Conservation (phyloP, 2,329 filamentous ascomycete genomes). For the Fusarium nematophilum region DNA sequence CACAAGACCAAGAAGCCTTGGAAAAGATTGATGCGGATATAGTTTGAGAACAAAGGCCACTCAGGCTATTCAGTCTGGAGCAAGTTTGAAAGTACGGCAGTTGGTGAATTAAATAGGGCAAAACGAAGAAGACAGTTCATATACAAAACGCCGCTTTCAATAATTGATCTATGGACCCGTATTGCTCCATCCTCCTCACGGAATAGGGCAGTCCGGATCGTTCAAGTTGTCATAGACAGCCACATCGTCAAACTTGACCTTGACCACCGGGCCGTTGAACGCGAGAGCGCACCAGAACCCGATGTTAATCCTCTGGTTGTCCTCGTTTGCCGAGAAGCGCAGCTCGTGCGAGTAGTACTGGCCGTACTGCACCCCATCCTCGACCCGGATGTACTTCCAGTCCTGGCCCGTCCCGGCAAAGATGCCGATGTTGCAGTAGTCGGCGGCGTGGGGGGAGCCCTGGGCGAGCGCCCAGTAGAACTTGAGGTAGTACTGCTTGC, state of each 20-base stretch:
- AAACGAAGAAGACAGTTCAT: too few relatives aligned
- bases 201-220: too few relatives aligned
- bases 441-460: background rate
- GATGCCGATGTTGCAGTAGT: background rate
- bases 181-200: too few relatives aligned
- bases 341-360: background rate
- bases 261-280: background rate
- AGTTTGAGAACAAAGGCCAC: too few relatives aligned
- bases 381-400: rapidly evolving
- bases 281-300: background rate
- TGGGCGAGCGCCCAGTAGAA: background rate
- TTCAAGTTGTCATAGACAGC: slow-evolving; percentile 6
- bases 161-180: too few relatives aligned
- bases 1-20: too few relatives aligned
- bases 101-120: too few relatives aligned
- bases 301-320: background rate
- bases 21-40: too few relatives aligned
- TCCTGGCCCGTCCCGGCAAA: background rate
- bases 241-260: slow-evolving; percentile 1
- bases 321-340: background rate
- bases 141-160: too few relatives aligned
- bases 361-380: background rate
- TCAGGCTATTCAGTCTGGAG: too few relatives aligned
- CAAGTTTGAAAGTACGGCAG: too few relatives aligned
- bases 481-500: background rate